Evolutionary conservation across 2,329 filamentous ascomycete species (phyloP).

Genomic region (Epichloe sylvatica): DNA sequence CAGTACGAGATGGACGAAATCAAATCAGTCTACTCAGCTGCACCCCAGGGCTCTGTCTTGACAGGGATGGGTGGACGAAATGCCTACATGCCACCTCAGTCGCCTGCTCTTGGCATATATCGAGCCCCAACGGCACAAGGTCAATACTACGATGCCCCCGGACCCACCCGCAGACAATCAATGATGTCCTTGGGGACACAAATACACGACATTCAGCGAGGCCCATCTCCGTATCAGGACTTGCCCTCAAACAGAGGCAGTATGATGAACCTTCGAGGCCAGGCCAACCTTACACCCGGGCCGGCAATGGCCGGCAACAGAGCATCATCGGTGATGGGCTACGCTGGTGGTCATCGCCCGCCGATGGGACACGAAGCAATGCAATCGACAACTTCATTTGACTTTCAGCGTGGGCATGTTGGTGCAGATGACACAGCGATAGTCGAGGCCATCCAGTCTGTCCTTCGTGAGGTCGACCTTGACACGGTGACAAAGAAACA

Average conservation of each 20-base stretch:
- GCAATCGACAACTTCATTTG: conserved; percentile 40
- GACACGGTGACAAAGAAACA: conserved; percentile 99
- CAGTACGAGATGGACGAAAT: conserved; percentile 97
- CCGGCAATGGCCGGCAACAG: conserved; percentile 20
- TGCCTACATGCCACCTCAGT: conserved; percentile 70
- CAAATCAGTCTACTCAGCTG: conserved; percentile 88
- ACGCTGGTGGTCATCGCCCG: conserved; percentile 31
- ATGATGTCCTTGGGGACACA: conserved; percentile 51
- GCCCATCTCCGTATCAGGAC: conserved; percentile 46
- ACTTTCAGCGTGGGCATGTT: conserved; percentile 43
- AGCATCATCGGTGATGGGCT: conserved; percentile 35
- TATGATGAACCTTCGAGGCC: conserved; percentile 44
- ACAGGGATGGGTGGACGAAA: conserved; percentile 65
- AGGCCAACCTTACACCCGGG: conserved; percentile 32
- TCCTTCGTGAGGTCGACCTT: conserved; percentile 76
- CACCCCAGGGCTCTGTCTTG: conserved; percentile 74
- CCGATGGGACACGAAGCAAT: conserved; percentile 32
- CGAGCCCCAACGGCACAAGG: conserved; percentile 31
- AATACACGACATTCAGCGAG: conserved; percentile 31
- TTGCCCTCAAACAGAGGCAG: conserved; percentile 38
- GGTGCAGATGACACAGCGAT: conserved; percentile 72
- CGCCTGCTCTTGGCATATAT: conserved; percentile 52
- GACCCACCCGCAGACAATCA: conserved; percentile 51
- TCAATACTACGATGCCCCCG: conserved; percentile 34
- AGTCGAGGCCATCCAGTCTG: conserved; percentile 68